phyloP scores from a whole-genome alignment of 768 basidiomycete genomes.

The Auricularia sp. region DNA sequence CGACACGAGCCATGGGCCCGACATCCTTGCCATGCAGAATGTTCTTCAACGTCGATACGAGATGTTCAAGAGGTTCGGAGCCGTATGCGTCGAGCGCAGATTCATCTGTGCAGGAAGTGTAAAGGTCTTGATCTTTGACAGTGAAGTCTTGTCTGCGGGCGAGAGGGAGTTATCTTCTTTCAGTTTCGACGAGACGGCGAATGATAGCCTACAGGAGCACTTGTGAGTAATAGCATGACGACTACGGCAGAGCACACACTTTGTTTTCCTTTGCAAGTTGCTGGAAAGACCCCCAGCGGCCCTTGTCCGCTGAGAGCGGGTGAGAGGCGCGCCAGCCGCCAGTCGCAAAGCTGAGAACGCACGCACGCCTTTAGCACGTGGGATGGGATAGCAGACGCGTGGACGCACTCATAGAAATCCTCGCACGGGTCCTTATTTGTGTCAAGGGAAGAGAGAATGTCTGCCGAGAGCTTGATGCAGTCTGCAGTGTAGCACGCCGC shows the following conservation, averaged over 20 bases:
- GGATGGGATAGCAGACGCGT: neutral
- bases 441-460: slow-evolving; percentile 74
- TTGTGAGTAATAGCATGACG: neutral
- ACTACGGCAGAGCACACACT: slow-evolving; percentile 26
- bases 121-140: slow-evolving; percentile 64
- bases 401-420: slow-evolving; percentile 82
- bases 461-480: slow-evolving; percentile 76
- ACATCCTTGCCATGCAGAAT: slow-evolving; percentile 48
- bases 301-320: slow-evolving; percentile 81
- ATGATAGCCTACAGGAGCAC: slow-evolving; percentile 20
- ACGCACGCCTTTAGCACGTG: slow-evolving; percentile 7
- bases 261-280: slow-evolving; percentile 65
- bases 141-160: slow-evolving; percentile 41
- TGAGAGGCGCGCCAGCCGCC: slow-evolving; percentile 82
- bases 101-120: slow-evolving; percentile 76
- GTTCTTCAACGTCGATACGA: slow-evolving; percentile 51
- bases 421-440: slow-evolving; percentile 84
- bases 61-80: slow-evolving; percentile 52
- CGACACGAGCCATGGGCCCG: neutral
- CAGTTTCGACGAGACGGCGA: slow-evolving; percentile 20
- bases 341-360: slow-evolving; percentile 32
- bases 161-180: slow-evolving; percentile 16
- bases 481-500: slow-evolving; percentile 57
- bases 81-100: slow-evolving; percentile 66
- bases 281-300: slow-evolving; percentile 62